These are phyloP conservation scores for Eimeria necatrix DNA, from an alignment of 169 alveolate species.

Conservation along the genomic window DNA sequence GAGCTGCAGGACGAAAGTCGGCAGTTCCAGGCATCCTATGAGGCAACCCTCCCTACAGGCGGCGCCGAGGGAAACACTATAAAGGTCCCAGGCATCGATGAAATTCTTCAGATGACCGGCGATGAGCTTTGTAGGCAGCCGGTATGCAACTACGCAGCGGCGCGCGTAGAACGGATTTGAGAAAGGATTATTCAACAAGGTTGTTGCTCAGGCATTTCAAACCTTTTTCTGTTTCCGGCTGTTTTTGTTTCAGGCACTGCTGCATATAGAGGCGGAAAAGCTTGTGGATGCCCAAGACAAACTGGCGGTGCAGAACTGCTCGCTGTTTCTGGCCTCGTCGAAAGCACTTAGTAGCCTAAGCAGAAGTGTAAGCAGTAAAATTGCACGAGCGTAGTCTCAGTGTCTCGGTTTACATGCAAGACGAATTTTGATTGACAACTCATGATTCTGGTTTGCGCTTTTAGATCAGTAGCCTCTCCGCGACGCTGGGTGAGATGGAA, in stretches of 20 bases:
- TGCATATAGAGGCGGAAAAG: conserved; percentile 47
- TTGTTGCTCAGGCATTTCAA: background rate
- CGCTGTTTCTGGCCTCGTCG: conserved; percentile 59
- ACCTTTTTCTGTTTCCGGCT: background rate
- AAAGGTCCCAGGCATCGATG: conserved; percentile 9
- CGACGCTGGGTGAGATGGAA: conserved; percentile 48
- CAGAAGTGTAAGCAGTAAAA: conserved; percentile 36
- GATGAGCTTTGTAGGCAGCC: conserved; percentile 69
- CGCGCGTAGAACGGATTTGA: background rate
- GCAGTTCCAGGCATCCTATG: background rate
- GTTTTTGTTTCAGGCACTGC: conserved; percentile 27
- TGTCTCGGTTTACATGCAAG: background rate
- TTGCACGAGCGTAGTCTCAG: background rate
- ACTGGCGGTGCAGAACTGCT: conserved; percentile 67
- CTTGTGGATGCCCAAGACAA: conserved; percentile 40
- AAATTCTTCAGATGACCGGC: conserved; percentile 44
- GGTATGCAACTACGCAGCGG: background rate
- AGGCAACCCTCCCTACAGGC: too few species aligned
- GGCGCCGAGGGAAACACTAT: background rate
- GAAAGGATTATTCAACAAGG: background rate
- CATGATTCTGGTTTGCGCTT: background rate
- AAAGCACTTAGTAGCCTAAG: conserved; percentile 66
- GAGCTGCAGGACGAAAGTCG: background rate
- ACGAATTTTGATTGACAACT: background rate
- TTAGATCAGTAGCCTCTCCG: conserved; percentile 14